Evolutionary conservation across 805 yeast genomes (phyloP), one percentile per base, ranked within the genome.

Genomic region (Starmerella potacharoeniae): DNA sequence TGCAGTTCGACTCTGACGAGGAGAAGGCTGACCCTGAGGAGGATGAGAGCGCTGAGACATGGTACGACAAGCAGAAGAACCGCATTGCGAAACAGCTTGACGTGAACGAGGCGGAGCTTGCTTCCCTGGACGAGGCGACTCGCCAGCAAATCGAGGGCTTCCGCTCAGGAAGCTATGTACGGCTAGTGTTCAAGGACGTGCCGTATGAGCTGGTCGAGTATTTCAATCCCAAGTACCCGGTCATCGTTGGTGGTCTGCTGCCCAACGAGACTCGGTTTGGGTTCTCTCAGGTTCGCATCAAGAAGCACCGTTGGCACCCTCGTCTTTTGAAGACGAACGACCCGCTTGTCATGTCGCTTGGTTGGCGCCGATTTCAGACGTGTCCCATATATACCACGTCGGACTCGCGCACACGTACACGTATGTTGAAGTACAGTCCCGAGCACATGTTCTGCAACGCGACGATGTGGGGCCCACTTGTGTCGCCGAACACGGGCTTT

Each of bases 251-350:
- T 56, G 97, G 97, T 3, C 73, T 93, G 55, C 73, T 91, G 57
- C 81, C 93, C 39, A 87, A 95, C 5, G 99, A 93, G 68, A 84
- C 89, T 55, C 77, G 95, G 66, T 91, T 90, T 67, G 99, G 98
- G 6, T 84, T 86, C 65, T 76, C 89, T 73, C 91, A 87, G 66
- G 96, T 87, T 49, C 81, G 97, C 73, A 81, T 93, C 58, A 89
- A 96, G 80, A 83, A 96, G 71, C 99, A 93, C 69, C 82, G 98
- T 75, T 93, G 99, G 99, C 97, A 93, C 72, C 91, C 89, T 68
- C 89, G 89, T 77, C 87, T 95, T 56, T 75, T 93, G 64, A 93
- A 93, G 70, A 81, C 97, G 9, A 95, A 88, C 66, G 99, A 93
- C 72, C 98, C 99, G 1, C 75, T 95, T 61, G 88, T 93, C 53